Base-by-base conservation (phyloP, 2,329 filamentous ascomycete genomes). In the Neofusicoccum parvum region DNA sequence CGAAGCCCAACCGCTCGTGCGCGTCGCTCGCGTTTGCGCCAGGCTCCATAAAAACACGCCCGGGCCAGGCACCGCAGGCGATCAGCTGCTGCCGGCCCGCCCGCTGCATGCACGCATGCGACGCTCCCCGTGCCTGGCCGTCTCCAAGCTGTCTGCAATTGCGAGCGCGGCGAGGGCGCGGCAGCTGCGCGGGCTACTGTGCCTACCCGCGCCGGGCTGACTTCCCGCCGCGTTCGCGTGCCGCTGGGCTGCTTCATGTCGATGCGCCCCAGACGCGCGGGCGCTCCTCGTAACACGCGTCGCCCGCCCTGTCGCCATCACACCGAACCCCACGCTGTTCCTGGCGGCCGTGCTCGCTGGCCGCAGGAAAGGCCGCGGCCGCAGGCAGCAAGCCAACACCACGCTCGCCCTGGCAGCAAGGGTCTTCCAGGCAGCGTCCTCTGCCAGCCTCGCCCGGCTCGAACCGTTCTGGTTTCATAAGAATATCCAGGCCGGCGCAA, bases 401-500 rank as follows among this genome's bases (percentile, higher is more conserved):
- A 48, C 27, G 27, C 27, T 32, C 27, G 27, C 54, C 54, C 34
- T 11, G 10, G 23, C 41, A 23, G 41, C 56, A 60, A 20, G 56
- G 56, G 17, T 48, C 27, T 37, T 48, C 56, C 56, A 48, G 43
- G 43, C 56, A 46, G 12, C 54, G 15, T 41, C 54, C 15, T n/a
- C 41, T 20, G 23, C 39, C 14, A 41, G 10, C 41, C 39, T 34
- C 51, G 51, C 36, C 51, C 37, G 36, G 51, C 53, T 58, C 56
- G 43, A 48, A 60, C 56, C 43, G 41, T 36, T 37, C 12, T 32
- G 14, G 56, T 48, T 59, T 60, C 56, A 60, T 60, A 60, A 60
- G 56, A 12, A 34, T 23, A 48, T n/a, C 27, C 56, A 37, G 12
- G 37, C 48, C 50, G 9, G 20, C 20, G 54, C 54, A 43, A 54